Evolutionary conservation across 1,139 yeast species (phyloP), one percentile per base, ranked within the genome.

Genomic region (Ogataea hybrid): DNA sequence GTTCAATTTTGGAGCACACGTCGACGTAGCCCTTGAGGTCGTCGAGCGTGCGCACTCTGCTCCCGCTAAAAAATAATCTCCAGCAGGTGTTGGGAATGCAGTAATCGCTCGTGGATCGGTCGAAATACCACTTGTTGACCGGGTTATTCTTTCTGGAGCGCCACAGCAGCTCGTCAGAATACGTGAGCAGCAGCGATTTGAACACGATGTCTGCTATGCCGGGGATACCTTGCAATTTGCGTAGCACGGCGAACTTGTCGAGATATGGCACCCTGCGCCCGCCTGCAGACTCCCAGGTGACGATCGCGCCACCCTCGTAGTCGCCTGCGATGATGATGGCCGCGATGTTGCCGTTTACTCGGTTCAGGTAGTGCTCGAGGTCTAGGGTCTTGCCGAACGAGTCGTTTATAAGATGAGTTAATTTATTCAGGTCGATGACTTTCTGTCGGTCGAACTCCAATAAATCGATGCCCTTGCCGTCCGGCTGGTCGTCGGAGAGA

Each of bases 71-170:
- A 57, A 84, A 85, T 48, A 82, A 65, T 51, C 78, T 73, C 94
- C 94, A 84, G 22, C 71, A 70, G 5, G 84, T 70, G 16, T 67
- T 71, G 0, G 73, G 72, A 22, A 61, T 56, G 37, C 76, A 73
- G 45, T 79, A 62, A 20, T 86, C 79, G 0, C 96, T 96, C 28
- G 75, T 70, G 37, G 96, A 84, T 50, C 98, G 71, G 56, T 92
- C 97, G 63, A 90, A 92, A 61, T 92, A 92, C 98, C 98, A 92
- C 56, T 89, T 89, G 66, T 92, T 92, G 4, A 92, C 97, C 0
- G 97, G 96, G 59, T 92, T 92, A 43, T 67, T 75, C 48, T 76
- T 77, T 40, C 96, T 69, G 2, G 97, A 89, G 55, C 98, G 74
- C 98, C 98, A 92, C 2, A 92, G 67, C 15, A 92, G 63, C 57